Conservation (phyloP, 345 rosid genomes). For the Eucalyptus fibrosa region DNA sequence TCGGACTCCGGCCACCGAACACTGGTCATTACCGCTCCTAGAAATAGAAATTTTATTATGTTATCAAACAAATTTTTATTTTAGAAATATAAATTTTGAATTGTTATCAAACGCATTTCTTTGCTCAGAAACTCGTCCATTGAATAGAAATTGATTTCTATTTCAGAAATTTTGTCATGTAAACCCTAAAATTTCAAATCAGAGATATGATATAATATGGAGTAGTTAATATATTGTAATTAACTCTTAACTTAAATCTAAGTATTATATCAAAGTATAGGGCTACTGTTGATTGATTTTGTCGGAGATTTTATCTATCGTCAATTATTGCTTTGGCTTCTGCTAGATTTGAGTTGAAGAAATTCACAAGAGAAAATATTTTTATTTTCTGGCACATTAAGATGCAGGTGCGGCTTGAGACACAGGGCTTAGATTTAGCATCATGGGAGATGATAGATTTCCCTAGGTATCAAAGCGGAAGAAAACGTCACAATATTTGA, state of each 20-base stretch:
- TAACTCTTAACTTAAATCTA: not conserved
- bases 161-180: no score
- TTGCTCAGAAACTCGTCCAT: no score
- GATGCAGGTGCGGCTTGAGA: not conserved
- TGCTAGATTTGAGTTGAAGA: not conserved
- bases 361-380: not conserved
- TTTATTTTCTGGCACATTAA: not conserved
- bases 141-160: no score
- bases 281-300: not conserved
- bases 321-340: not conserved
- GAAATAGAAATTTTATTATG: no score
- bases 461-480: not conserved
- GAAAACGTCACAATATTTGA: not conserved
- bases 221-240: not conserved
- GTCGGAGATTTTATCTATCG: not conserved
- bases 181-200: accelerated
- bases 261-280: not conserved
- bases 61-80: no score
- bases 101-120: no score
- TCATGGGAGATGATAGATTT: not conserved
- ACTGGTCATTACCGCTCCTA: no score
- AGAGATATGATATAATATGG: accelerated
- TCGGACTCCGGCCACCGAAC: accelerated
- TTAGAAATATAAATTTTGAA: no score
- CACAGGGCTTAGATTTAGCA: not conserved